Conservation (phyloP, 2,329 filamentous ascomycete genomes). For the Dothiorella sarmentorum region DNA sequence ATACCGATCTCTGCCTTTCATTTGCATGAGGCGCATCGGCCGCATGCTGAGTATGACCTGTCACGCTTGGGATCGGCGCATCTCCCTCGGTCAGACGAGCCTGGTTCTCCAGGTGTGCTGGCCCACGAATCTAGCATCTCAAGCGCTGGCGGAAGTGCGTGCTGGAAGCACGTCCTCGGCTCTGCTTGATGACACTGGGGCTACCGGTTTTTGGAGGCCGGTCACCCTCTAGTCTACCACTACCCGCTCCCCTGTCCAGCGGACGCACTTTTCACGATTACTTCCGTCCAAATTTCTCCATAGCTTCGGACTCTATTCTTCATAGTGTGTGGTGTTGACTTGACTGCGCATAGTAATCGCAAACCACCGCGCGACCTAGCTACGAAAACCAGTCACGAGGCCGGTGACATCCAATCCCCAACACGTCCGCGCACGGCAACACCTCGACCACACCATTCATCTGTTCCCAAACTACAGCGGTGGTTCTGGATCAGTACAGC, state of each 20-base stretch:
- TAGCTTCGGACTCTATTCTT: neutral
- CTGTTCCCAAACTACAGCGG: neutral
- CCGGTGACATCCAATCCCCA: neutral
- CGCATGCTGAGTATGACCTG: neutral
- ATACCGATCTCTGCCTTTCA: too few species aligned
- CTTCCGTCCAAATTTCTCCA: neutral
- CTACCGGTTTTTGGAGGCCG: neutral
- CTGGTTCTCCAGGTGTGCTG: neutral
- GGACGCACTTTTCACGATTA: neutral
- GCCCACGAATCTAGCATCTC: neutral
- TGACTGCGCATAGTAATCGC: neutral
- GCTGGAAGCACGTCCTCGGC: neutral
- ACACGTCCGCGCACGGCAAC: neutral
- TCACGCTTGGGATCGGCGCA: neutral
- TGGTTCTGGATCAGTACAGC: neutral
- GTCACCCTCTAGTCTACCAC: neutral
- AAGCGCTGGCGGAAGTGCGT: neutral
- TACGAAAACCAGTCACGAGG: conserved; percentile 1
- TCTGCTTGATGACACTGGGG: neutral
- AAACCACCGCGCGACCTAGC: conserved; percentile 1
- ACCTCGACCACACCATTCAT: neutral
- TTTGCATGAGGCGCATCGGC: neutral
- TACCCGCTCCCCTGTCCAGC: neutral
- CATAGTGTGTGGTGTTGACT: neutral
- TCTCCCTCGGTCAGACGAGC: neutral